Percentiles rank a stretch among this genome's conserved stretches.
These are phyloP conservation scores for Diutina sp. DNA, from an alignment of 1,139 yeast genomes.

Conservation along the genomic window DNA sequence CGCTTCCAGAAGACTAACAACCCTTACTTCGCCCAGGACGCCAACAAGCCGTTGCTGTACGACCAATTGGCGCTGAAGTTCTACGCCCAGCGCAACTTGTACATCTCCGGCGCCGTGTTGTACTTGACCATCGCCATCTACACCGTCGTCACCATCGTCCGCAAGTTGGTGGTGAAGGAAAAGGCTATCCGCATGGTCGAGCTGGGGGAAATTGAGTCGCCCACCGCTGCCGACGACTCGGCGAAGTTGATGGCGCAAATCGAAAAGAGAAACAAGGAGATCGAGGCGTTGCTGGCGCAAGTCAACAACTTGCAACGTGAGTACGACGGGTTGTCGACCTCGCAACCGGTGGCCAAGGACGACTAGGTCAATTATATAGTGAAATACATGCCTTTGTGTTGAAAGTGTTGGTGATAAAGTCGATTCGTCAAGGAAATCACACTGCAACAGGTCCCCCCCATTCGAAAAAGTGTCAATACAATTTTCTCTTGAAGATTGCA, in stretches of 20 bases:
- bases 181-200: slow-evolving; percentile 3
- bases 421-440: too few relatives aligned
- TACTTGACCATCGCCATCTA: slow-evolving; percentile 47
- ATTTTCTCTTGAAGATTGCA: too few relatives aligned
- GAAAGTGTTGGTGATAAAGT: neutral
- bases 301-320: slow-evolving; percentile 38
- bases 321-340: slow-evolving; percentile 29
- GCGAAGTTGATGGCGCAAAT: slow-evolving; percentile 40
- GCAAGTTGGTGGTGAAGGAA: slow-evolving; percentile 47
- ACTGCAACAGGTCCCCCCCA: too few relatives aligned
- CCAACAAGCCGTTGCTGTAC: slow-evolving; percentile 13
- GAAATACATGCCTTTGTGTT: neutral
- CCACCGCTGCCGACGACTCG: slow-evolving; percentile 23
- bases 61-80: slow-evolving; percentile 43
- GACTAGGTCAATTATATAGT: neutral
- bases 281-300: slow-evolving; percentile 37
- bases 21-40: slow-evolving; percentile 13
- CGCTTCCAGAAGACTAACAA: slow-evolving; percentile 13
- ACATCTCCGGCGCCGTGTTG: slow-evolving; percentile 58
- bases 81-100: slow-evolving; percentile 59
- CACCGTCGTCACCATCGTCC: slow-evolving; percentile 43
- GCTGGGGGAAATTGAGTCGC: slow-evolving; percentile 25
- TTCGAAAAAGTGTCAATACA: too few relatives aligned
- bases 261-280: slow-evolving; percentile 37
- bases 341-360: slow-evolving; percentile 3